Base-by-base conservation (phyloP, 1,284 basidiomycete genomes). In the Ganoderma sinense region DNA sequence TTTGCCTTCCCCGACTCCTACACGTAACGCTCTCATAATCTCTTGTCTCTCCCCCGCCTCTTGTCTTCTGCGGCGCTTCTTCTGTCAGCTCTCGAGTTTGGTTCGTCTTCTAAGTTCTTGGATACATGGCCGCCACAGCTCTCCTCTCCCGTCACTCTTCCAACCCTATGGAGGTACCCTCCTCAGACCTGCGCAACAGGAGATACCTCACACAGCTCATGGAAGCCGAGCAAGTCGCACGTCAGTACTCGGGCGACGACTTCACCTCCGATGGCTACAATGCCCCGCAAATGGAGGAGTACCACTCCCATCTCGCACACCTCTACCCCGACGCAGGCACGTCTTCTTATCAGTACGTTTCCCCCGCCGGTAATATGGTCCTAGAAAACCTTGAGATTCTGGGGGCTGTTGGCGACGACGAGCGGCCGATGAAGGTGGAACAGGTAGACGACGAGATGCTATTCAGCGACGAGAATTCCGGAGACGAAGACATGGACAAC, bases 131-230 rank as follows among this genome's bases (percentile, higher is more conserved):
- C 64, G 77, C 82, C 51, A 76, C 79, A 4, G 79, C 80, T 51
- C 74, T 80, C 68, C 73, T 94, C 73, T 93, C 93, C 13, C 90
- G 91, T 73, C 93, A 94, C 76, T 91, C 91, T 16, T 94, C 92
- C 56, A 94, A 94, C 76, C 92, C 92, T 2, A 85, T 94, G 61
- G 91, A 94, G 75, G 87, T 88, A 23, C 82, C 85, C 53, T 87
- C 91, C n/a, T 91, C 89, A 26, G 91, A 94, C 76, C 73, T 80
- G 1, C 84, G 84, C 65, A 90, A 90, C 76, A 81, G 76, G 48
- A 76, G 79, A 41, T 89, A 89, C 76, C 81, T 83, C 65, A 78
- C 78, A 58, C 73, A 67, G 68, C 70, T 74, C 39, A 72, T 73
- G 72, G 69, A 73, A 23, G 69, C 61, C 2, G 70, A 73, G 39